Conservation (phyloP, 768 basidiomycete species). For the Trametes elegans region DNA sequence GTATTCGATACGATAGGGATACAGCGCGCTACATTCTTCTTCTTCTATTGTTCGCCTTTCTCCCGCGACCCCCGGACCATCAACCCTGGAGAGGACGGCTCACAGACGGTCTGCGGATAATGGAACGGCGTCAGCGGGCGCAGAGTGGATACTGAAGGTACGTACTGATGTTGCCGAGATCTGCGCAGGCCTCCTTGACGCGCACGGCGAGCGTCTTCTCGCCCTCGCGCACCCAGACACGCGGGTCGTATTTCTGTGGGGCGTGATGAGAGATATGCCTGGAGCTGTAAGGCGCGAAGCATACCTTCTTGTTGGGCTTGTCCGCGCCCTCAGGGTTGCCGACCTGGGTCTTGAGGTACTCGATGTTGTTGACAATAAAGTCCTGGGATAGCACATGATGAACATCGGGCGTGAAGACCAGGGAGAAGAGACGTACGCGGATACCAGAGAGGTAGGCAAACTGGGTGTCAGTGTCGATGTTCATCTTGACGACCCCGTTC, state of each 20-base stretch:
- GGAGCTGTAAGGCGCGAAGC: neutral
- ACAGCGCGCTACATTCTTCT: too few species aligned
- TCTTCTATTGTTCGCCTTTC: too few species aligned
- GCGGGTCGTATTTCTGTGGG: conserved; percentile 82
- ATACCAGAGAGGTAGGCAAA: conserved; percentile 90
- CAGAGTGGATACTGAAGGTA: conserved; percentile 9
- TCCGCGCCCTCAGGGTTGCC: conserved; percentile 96
- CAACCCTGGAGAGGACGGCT: too few species aligned
- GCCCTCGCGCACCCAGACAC: conserved; percentile 98
- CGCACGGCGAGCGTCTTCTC: conserved; percentile 88
- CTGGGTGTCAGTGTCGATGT: conserved; percentile 79
- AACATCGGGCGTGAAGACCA: neutral
- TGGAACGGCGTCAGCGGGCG: neutral
- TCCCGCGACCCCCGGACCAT: too few species aligned
- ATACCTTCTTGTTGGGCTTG: conserved; percentile 99
- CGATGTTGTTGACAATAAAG: conserved; percentile 83
- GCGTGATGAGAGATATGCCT: neutral
- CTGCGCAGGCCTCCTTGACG: conserved; percentile 90
- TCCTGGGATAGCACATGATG: conserved; percentile 45
- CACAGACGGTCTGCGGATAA: conserved; percentile 13
- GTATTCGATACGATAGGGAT: too few species aligned
- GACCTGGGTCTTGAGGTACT: conserved; percentile 86
- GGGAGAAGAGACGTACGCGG: conserved; percentile 43
- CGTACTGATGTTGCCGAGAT: conserved; percentile 73
- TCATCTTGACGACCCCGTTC: conserved; percentile 98